phyloP scores from a whole-genome alignment of 2,329 filamentous ascomycete species.

The Calonectria hawksworthii region DNA sequence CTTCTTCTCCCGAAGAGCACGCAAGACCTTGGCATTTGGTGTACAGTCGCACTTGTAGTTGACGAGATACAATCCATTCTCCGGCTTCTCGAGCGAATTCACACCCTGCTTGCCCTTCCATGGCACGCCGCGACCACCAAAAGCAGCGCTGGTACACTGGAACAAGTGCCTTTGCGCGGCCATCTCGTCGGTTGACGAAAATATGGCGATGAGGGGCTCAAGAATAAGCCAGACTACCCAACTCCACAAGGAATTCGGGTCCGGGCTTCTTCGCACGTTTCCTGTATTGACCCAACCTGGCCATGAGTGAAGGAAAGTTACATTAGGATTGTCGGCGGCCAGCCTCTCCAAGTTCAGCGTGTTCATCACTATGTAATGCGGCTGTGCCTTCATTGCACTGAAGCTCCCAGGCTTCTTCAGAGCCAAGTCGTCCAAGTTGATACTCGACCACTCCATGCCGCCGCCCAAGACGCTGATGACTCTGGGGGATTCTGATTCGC shows the following conservation, averaged over 20 bases:
- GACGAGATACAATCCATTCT: conserved; percentile 51
- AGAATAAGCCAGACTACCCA: conserved; percentile 52
- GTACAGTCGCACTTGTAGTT: conserved; percentile 50
- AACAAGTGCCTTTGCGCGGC: conserved; percentile 53
- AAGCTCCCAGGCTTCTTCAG: conserved; percentile 47
- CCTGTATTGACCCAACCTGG: conserved; percentile 49
- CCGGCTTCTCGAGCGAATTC: conserved; percentile 44
- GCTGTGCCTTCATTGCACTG: conserved; percentile 39
- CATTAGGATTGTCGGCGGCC: conserved; percentile 34
- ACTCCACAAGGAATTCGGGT: conserved; percentile 41
- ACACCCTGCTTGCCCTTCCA: conserved; percentile 49
- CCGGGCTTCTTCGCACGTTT: conserved; percentile 43
- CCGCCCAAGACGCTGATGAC: conserved; percentile 47
- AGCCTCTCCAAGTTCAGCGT: conserved; percentile 43
- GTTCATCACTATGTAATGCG: conserved; percentile 47
- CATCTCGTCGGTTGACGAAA: conserved; percentile 48
- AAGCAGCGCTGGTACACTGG: conserved; percentile 52
- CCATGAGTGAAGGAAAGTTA: conserved; percentile 47
- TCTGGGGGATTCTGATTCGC: conserved; percentile 39
- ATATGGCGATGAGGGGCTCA: conserved; percentile 47
- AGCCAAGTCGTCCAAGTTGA: conserved; percentile 45
- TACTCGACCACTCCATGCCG: conserved; percentile 25
- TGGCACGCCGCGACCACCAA: conserved; percentile 50
- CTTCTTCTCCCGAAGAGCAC: conserved; percentile 45
- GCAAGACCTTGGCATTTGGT: conserved; percentile 48